These are phyloP conservation scores for Irpex rosettiformis DNA, from an alignment of 1,284 basidiomycete species.

Conservation along the genomic window DNA sequence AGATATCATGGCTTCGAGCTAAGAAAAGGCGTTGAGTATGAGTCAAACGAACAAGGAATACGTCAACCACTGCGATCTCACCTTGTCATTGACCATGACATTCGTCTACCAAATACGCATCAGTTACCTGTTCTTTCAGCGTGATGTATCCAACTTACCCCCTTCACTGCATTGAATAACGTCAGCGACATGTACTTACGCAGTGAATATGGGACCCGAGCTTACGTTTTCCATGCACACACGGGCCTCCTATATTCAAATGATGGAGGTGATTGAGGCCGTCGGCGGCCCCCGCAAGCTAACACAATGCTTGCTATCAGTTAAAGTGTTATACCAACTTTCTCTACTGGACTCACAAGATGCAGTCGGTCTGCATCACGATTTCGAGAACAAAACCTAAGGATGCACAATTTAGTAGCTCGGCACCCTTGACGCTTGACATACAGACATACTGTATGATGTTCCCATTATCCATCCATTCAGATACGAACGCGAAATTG, in stretches of 20 bases:
- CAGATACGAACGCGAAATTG: not conserved
- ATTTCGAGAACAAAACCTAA: not conserved
- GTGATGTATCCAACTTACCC: not conserved
- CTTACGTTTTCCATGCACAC: not conserved
- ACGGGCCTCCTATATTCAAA: not conserved
- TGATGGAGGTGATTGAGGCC: not conserved
- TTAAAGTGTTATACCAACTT: no score
- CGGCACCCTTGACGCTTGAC: no score
- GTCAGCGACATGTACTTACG: not conserved
- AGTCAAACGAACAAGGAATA: no score
- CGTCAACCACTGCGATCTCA: no score
- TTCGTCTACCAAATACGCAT: not conserved
- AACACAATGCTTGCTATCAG: no score
- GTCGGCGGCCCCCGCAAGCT: not conserved
- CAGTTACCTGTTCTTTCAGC: not conserved
- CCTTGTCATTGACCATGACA: not conserved
- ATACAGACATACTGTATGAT: not conserved
- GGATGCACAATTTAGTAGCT: no score
- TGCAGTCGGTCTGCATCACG: not conserved
- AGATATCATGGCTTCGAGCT: not conserved
- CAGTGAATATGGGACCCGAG: not conserved
- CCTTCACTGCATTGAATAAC: not conserved
- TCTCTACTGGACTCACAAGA: not conserved
- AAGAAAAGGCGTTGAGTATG: not conserved
- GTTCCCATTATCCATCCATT: not conserved